Evolutionary conservation across 805 yeast genomes (phyloP).

Genomic region (Candida chauliodis): DNA sequence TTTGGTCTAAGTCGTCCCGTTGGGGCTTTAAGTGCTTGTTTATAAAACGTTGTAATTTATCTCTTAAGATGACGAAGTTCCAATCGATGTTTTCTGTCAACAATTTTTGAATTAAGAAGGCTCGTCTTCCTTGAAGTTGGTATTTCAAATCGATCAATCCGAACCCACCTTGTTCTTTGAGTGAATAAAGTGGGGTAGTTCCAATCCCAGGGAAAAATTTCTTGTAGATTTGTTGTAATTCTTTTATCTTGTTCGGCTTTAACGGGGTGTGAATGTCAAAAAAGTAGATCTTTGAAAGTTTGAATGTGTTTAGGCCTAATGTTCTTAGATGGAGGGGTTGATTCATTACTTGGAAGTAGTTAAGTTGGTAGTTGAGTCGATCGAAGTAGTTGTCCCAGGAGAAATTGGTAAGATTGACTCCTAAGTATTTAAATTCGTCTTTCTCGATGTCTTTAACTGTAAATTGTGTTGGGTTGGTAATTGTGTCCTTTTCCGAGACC

Average conservation of each 20-base stretch:
- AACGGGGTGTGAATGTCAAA: neutral
- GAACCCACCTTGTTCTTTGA: constrained; percentile 5
- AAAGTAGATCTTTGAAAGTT: neutral
- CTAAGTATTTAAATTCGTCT: neutral
- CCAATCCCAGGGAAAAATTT: neutral
- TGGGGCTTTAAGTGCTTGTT: neutral
- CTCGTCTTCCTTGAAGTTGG: neutral
- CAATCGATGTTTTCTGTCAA: neutral
- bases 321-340: neutral
- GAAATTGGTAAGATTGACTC: neutral
- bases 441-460: neutral
- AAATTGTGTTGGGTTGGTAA: neutral
- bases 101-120: neutral
- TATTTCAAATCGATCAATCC: neutral
- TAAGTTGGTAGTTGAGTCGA: neutral
- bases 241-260: neutral
- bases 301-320: neutral
- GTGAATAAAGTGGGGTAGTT: neutral
- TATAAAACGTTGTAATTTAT: neutral
- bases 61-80: neutral
- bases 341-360: neutral
- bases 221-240: neutral
- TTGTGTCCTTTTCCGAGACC: too few relatives aligned
- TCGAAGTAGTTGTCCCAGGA: neutral
- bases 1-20: neutral